These are phyloP conservation scores for Marasmius fiardii DNA, from an alignment of 1,284 basidiomycete species.

Conservation along the genomic window DNA sequence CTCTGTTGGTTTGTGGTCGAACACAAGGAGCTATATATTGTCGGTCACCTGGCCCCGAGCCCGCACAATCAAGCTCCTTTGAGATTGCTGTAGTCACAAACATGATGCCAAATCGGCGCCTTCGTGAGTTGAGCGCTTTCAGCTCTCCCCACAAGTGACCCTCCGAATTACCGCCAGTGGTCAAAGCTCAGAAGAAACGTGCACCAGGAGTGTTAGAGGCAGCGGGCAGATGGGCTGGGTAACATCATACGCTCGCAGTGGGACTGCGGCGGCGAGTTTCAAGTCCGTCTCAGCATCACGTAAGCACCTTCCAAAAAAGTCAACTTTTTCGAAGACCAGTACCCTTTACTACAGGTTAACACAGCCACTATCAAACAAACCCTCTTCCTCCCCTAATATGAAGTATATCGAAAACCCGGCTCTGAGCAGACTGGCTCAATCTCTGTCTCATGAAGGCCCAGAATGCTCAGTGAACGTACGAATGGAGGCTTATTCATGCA, in stretches of 20 bases:
- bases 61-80: no score
- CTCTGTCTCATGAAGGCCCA: conserved; percentile 82
- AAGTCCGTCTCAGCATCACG: no score
- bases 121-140: not conserved
- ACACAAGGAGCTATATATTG: not conserved
- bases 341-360: not conserved
- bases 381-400: conserved; percentile 43
- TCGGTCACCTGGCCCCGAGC: not conserved
- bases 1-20: not conserved
- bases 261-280: no score
- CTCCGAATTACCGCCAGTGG: no score
- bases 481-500: conserved; percentile 97
- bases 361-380: conserved; percentile 1
- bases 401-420: conserved; percentile 90
- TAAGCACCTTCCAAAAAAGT: no score
- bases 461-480: conserved; percentile 91
- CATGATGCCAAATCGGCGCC: not conserved
- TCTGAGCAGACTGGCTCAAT: conserved; percentile 74
- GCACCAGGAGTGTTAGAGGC: no score
- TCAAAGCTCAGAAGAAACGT: no score
- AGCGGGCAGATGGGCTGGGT: no score
- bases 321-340: not conserved
- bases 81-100: no score
- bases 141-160: no score
- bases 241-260: no score